Base-by-base conservation (phyloP, 1,284 basidiomycete genomes). In the Tranzscheliella williamsii region DNA sequence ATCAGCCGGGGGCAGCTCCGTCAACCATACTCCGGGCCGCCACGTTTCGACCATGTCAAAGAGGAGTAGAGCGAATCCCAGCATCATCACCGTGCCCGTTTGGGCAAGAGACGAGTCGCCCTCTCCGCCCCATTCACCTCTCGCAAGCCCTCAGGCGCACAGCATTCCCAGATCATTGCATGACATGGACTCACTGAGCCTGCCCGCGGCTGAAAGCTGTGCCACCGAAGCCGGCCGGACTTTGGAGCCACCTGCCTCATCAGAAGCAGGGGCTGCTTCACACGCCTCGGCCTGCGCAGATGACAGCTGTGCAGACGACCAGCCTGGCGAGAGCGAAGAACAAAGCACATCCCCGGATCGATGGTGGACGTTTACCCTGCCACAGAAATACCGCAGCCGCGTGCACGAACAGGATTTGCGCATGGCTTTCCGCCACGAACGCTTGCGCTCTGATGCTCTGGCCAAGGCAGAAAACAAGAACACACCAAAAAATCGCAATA, bases 351-450 rank as follows among this genome's bases (percentile, higher is more conserved):
- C 51, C 5, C 64, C 58, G 11, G 64, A 62, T 13, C 43, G 57
- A 15, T 61, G 71, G 69, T 70, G 69, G 70, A 63, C 67, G 4
- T 72, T 73, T 35, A 67, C 71, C 1, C 44, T 72, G 21, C 71
- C 71, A 1, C 49, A 65, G 32, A 70, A 70, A 41, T 67, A 69
- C 27, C 55, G 67, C 5, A 51, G 53, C 6, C 56, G 67, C 4
- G 36, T 72, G 27, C 60, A 64, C 32, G 62, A 69, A 39, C 66
- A 68, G 29, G 58, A 66, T 37, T 47, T 67, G 7, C 57, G 53
- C 27, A 67, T 62, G 54, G 44, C 58, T 4, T 55, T 56, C n/a
- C 54, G 67, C 8, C 38, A 63, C 18, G 42, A 62, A 31, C 31
- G 58, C 12, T 24, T 36, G 40, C 39, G 44, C 9, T 45, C 51